Percentiles rank a stretch among this genome's conserved stretches.
Evolutionary conservation across 2,329 filamentous ascomycete genomes (phyloP).

Genomic region (Endoconidiophora polonica): DNA sequence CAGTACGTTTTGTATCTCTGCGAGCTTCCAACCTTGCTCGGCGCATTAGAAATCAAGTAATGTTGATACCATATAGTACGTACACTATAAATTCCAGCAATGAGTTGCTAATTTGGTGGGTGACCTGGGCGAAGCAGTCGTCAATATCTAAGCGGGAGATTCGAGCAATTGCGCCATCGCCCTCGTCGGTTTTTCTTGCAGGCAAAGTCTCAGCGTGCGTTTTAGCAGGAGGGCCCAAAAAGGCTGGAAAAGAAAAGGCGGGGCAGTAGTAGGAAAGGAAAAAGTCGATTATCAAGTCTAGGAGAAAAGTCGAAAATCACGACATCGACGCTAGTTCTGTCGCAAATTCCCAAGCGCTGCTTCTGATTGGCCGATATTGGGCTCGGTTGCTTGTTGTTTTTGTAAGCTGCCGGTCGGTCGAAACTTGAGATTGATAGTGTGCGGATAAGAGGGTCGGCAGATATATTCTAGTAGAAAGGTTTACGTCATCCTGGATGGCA

Average conservation of each 20-base stretch:
- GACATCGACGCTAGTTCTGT: conserved; percentile 36
- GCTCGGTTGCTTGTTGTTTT: not conserved
- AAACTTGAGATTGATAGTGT: not conserved
- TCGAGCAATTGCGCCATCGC: conserved; percentile 11
- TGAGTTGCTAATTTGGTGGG: too few relatives aligned
- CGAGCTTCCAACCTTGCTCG: too few relatives aligned
- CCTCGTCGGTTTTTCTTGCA: conserved; percentile 6
- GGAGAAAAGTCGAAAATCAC: conserved; percentile 22
- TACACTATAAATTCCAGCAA: too few relatives aligned
- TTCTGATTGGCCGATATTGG: conserved; percentile 20
- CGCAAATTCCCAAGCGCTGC: conserved; percentile 20
- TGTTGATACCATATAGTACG: too few relatives aligned
- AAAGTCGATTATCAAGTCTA: not conserved
- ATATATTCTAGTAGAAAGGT: too few relatives aligned
- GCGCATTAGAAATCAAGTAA: too few relatives aligned
- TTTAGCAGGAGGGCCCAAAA: not conserved
- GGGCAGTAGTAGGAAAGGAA: not conserved
- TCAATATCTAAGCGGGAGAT: too few relatives aligned
- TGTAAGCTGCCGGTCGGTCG: not conserved
- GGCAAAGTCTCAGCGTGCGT: not conserved
- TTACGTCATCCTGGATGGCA: too few relatives aligned
- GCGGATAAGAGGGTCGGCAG: too few relatives aligned
- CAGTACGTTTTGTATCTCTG: too few relatives aligned
- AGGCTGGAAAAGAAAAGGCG: conserved; percentile 1
- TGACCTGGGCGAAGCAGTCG: too few relatives aligned